These are phyloP conservation scores for Phytophthora idaei DNA, from an alignment of 352 stramenopile genomes.

Conservation along the genomic window DNA sequence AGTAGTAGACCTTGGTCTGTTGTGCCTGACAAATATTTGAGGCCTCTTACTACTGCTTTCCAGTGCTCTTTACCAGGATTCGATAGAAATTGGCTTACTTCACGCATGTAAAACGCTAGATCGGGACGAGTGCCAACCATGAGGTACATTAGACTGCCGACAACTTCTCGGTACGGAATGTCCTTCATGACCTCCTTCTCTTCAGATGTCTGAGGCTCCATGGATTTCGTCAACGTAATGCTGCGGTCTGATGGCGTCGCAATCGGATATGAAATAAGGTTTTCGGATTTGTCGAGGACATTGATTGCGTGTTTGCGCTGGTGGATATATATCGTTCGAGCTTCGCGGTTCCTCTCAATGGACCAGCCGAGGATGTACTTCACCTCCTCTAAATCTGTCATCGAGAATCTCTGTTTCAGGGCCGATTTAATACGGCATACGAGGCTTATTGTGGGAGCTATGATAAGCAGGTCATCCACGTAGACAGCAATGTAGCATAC, in stretches of 20 bases:
- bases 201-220: not conserved
- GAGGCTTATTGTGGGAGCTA: conserved; percentile 1
- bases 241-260: not conserved
- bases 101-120: not conserved
- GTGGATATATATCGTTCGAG: not conserved
- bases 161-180: not conserved
- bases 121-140: conserved; percentile 6
- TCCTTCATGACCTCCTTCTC: conserved; percentile 4
- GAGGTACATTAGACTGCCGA: not conserved
- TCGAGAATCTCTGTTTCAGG: conserved; percentile 2
- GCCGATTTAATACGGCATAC: conserved; percentile 3
- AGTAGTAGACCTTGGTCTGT: not conserved
- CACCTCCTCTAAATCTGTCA: conserved; percentile 1
- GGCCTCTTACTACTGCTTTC: conserved; percentile 1
- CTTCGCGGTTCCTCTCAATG: not conserved
- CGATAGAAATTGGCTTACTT: conserved; percentile 3
- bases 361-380: not conserved
- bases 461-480: conserved; percentile 2
- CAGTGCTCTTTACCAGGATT: conserved; percentile 4
- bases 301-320: not conserved
- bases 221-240: not conserved
- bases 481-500: not conserved
- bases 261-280: not conserved
- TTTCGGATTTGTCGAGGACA: not conserved
- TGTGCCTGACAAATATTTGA: not conserved